Evolutionary conservation across 805 yeast genomes (phyloP).

Genomic region (Lachancea waltii): DNA sequence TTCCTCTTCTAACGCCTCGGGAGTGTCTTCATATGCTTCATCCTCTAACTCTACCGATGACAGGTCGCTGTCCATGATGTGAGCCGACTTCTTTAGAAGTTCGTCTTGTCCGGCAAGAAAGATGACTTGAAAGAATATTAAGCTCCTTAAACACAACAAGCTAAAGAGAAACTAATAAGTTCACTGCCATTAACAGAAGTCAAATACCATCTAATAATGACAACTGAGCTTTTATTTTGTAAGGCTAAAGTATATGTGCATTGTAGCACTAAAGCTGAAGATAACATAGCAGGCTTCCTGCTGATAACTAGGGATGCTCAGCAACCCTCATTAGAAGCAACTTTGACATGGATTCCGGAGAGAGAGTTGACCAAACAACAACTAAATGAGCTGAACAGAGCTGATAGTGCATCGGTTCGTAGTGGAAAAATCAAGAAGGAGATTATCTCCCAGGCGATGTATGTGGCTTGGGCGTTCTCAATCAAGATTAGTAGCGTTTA

Average conservation of each 20-base stretch:
- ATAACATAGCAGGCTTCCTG: conserved; percentile 75
- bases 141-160: too few species aligned
- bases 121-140: background rate
- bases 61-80: conserved; percentile 16
- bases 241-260: conserved; percentile 79
- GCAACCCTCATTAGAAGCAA: conserved; percentile 38
- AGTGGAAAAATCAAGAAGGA: conserved; percentile 40
- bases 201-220: conserved; percentile 6
- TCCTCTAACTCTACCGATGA: conserved; percentile 16
- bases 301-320: conserved; percentile 48
- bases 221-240: conserved; percentile 31
- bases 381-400: conserved; percentile 15
- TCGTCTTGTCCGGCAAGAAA: background rate
- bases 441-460: conserved; percentile 9
- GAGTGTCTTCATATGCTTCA: conserved; percentile 14
- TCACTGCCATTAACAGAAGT: too few species aligned
- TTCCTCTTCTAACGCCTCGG: conserved; percentile 13
- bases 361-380: conserved; percentile 12
- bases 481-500: conserved; percentile 52
- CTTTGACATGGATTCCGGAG: conserved; percentile 26
- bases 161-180: too few species aligned
- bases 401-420: conserved; percentile 33
- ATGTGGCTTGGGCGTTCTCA: conserved; percentile 60
- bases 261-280: conserved; percentile 64
- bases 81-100: too few species aligned